These are phyloP conservation scores for Rhodocollybia butyracea DNA, from an alignment of 768 basidiomycete species.

Conservation along the genomic window DNA sequence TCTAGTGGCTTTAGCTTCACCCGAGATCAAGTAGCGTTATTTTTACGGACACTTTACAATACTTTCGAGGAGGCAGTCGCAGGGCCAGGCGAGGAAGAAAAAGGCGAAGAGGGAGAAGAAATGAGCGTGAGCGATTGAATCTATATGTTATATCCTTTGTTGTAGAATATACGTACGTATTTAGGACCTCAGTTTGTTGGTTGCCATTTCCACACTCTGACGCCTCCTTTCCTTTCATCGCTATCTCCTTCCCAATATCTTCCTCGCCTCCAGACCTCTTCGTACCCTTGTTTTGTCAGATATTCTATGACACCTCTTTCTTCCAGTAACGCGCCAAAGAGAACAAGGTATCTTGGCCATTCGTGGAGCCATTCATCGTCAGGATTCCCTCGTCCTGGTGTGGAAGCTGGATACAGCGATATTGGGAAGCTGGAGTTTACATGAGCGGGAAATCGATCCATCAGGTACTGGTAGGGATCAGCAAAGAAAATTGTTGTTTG, in stretches of 20 bases:
- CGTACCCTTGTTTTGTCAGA: constrained; percentile 57
- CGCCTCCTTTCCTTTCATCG: constrained; percentile 60
- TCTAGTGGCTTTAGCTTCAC: constrained; percentile 65
- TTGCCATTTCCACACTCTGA: constrained; percentile 63
- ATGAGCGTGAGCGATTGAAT: too few relatives aligned
- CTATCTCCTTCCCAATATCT: constrained; percentile 77
- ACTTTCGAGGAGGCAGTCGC: constrained; percentile 39
- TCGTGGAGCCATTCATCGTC: constrained; percentile 59
- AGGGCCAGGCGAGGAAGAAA: too few relatives aligned
- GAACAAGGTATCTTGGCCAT: constrained; percentile 80
- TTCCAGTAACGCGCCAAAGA: constrained; percentile 78
- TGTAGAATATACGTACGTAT: background rate
- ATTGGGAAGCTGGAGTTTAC: constrained; percentile 66
- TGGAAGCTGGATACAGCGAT: constrained; percentile 52
- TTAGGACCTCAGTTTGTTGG: background rate
- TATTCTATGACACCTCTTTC: constrained; percentile 43
- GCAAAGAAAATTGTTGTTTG: constrained; percentile 82
- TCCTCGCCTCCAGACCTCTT: constrained; percentile 59
- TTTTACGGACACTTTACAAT: constrained; percentile 60
- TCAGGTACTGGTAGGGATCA: constrained; percentile 65
- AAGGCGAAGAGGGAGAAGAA: too few relatives aligned
- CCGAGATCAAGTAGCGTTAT: constrained; percentile 61
- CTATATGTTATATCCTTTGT: too few relatives aligned
- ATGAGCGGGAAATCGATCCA: constrained; percentile 56
- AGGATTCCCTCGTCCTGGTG: constrained; percentile 37